Evolutionary conservation across 2,329 filamentous ascomycete genomes (phyloP), one percentile per base, ranked within the genome.

Genomic region (Malbranchea zuffiana): DNA sequence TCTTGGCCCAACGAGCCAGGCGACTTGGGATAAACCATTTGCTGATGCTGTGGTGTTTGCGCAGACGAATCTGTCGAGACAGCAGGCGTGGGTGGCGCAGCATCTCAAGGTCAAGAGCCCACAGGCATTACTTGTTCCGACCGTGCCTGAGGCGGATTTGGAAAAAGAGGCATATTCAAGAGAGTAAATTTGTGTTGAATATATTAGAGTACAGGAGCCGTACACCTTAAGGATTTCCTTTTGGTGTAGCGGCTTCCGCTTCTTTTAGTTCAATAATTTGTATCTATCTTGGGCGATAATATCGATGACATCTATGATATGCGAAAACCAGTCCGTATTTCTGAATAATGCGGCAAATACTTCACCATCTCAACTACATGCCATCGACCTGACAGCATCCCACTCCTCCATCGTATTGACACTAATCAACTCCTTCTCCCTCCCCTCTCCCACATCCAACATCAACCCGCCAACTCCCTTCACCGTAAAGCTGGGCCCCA

Each of bases 341-440:
- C n/a, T n/a, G n/a, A n/a, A n/a, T n/a, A n/a, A n/a, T n/a, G n/a
- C n/a, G n/a, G n/a, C n/a, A n/a, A n/a, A n/a, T n/a, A n/a, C n/a
- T n/a, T n/a, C n/a, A n/a, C n/a, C n/a, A n/a, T n/a, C n/a, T n/a
- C n/a, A n/a, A n/a, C n/a, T n/a, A n/a, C n/a, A n/a, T n/a, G n/a
- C n/a, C n/a, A n/a, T n/a, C n/a, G n/a, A n/a, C n/a, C n/a, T n/a
- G n/a, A n/a, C n/a, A n/a, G n/a, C n/a, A n/a, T 60, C 52, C 67
- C 66, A 72, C 19, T 72, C 65, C 15, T 51, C 50, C 19, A 32
- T 31, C 3, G 43, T 50, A 42, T 53, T 52, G 12, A 40, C 40
- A 37, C 50, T 52, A 21, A 51, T 46, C 16, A 53, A 36, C 41
- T 42, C 45, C 15, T 37, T 25, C 38, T 43, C 32, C 31, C 43